These are phyloP conservation scores for Lophiotrema nucula DNA, from an alignment of 495 filamentous ascomycete species.

Conservation along the genomic window DNA sequence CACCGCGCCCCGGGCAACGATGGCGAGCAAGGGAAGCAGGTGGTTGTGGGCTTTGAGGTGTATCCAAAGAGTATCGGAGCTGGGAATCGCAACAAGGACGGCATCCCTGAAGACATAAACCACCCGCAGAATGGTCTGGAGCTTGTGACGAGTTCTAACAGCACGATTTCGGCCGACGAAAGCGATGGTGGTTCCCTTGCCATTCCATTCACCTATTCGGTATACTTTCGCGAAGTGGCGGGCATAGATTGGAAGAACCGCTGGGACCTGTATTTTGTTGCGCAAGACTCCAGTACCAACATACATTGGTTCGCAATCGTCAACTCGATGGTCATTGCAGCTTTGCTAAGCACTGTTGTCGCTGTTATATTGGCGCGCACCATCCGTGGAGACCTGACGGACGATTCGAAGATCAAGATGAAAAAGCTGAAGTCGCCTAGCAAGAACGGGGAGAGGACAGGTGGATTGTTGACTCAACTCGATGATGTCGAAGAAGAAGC, in stretches of 20 bases:
- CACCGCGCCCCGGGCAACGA: constrained; percentile 67
- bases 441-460: constrained; percentile 53
- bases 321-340: constrained; percentile 85
- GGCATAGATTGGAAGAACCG: constrained; percentile 80
- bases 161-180: constrained; percentile 42
- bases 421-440: constrained; percentile 49
- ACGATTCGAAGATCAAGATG: constrained; percentile 65
- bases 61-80: constrained; percentile 81
- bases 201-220: constrained; percentile 88
- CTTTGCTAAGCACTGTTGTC: constrained; percentile 77
- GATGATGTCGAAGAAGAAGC: constrained; percentile 57
- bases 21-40: constrained; percentile 70
- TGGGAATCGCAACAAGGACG: constrained; percentile 56
- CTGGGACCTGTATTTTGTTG: constrained; percentile 93
- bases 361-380: constrained; percentile 84
- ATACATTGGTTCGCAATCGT: constrained; percentile 93
- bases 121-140: constrained; percentile 63
- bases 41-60: constrained; percentile 89
- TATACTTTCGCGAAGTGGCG: constrained; percentile 86
- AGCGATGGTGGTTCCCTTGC: constrained; percentile 67
- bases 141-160: constrained; percentile 59
- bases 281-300: constrained; percentile 79
- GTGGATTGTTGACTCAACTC: constrained; percentile 64
- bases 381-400: constrained; percentile 72
- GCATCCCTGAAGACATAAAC: constrained; percentile 67